These are phyloP conservation scores for Raddia distichophylla DNA, from an alignment of 176 grass and related monocot genomes.

Conservation along the genomic window DNA sequence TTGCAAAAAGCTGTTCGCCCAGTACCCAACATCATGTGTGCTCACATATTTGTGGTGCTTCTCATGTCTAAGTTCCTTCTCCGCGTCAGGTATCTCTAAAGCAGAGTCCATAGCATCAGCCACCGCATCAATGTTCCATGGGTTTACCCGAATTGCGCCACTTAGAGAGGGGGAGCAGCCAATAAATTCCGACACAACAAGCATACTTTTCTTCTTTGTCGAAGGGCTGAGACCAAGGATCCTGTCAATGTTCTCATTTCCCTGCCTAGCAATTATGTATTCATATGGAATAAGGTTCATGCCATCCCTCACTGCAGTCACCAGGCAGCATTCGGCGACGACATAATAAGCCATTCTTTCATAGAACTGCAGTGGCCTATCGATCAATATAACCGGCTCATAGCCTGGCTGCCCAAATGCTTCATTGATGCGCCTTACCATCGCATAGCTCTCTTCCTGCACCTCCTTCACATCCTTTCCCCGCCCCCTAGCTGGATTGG, in stretches of 20 bases:
- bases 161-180: conserved; percentile 93
- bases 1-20: conserved; percentile 92
- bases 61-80: conserved; percentile 83
- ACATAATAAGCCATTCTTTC: conserved; percentile 97
- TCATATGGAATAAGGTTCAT: conserved; percentile 98
- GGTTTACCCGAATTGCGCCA: conserved; percentile 81
- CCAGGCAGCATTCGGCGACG: conserved; percentile 83
- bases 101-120: conserved; percentile 89
- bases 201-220: conserved; percentile 76
- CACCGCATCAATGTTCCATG: conserved; percentile 91
- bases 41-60: conserved; percentile 90
- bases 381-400: conserved; percentile 80
- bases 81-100: conserved; percentile 66
- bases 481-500: conserved; percentile 83
- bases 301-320: conserved; percentile 92
- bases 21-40: conserved; percentile 89
- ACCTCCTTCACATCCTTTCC: conserved; percentile 91
- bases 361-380: conserved; percentile 75
- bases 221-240: conserved; percentile 55
- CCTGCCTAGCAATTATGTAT: conserved; percentile 85
- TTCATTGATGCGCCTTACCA: conserved; percentile 85
- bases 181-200: conserved; percentile 89
- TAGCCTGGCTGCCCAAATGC: conserved; percentile 76
- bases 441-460: conserved; percentile 80
- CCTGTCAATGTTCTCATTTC: conserved; percentile 70